Base-by-base conservation (phyloP, 768 basidiomycete species). In the Agaricus subrufescens region DNA sequence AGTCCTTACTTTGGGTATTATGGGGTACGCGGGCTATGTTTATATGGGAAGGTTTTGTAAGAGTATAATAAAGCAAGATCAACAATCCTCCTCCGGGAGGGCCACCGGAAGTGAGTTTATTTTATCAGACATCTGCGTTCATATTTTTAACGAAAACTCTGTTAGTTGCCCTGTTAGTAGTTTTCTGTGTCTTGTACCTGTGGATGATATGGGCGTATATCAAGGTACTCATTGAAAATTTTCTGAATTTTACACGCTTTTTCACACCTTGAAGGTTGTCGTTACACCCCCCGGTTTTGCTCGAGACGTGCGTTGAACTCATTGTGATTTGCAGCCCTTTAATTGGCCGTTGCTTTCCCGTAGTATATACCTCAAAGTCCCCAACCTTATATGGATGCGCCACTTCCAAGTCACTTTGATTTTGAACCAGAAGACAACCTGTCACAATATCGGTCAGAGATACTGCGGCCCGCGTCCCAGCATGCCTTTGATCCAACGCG, bases 171-270 rank as follows among this genome's bases (percentile, higher is more conserved):
- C 77, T 89, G 56, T 66, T 94, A 50, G 75, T 79, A 1, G 77
- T 85, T 0, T 94, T 86, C 63, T 72, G 70, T 38, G 56, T 89
- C 4, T 64, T 95, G 23, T 81, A 81, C 46, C 59, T 85, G n/a
- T 81, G 92, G 80, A 78, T 84, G 76, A 44, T 86, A 0, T 94
- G 92, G 92, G 79, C 85, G 12, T 96, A 95, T 70, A 54, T 79
- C 23, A 83, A 81, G 79, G 92, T 91, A 54, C 50, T 45, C 27
- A 14, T 54, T 15, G 27, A 30, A 42, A 25, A 2, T 29, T 48
- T n/a, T 48, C 30, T 19, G 15, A 11, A 3, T 4, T n/a, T 14
- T 31, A 37, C 30, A 50, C 25, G 31, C 5, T 37, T 11, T 4
- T 56, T 52, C 3, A 49, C 30, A 46, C 52, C 46, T 25, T 26